phyloP scores from a whole-genome alignment of 179 eudicot species.

The Pouteria campechiana region DNA sequence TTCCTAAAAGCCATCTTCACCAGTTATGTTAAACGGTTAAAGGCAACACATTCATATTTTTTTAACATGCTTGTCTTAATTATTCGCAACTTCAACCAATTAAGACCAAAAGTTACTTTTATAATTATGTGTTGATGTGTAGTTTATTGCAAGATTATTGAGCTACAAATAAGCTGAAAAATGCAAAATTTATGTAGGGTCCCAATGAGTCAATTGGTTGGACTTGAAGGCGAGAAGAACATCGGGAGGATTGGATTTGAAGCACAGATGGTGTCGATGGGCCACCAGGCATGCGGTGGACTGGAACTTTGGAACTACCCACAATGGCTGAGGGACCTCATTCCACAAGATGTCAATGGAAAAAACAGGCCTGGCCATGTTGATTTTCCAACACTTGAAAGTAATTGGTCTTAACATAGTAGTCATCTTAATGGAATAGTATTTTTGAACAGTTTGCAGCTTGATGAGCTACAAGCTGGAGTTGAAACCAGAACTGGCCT shows the following conservation, averaged over 20 bases:
- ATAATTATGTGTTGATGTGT: no score
- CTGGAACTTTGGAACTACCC: conserved; percentile 28
- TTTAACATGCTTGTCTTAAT: no score
- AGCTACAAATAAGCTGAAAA: no score
- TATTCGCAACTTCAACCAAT: no score
- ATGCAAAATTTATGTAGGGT: no score
- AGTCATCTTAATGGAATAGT: not conserved
- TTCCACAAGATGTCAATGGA: conserved; percentile 25
- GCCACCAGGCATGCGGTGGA: conserved; percentile 29
- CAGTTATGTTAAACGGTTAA: not conserved
- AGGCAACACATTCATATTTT: no score
- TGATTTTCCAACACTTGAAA: conserved; percentile 32
- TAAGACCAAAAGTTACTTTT: no score
- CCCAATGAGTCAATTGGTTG: conserved; percentile 16
- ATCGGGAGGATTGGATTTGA: conserved; percentile 17
- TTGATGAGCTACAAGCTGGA: not conserved
- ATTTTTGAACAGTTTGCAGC: not conserved
- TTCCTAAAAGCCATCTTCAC: no score
- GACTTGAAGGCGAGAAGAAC: conserved; percentile 11
- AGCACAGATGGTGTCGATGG: conserved; percentile 30
- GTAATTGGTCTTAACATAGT: conserved; percentile 8
- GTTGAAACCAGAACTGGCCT: no score
- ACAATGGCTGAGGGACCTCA: conserved; percentile 15
- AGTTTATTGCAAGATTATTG: no score
- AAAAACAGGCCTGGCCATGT: conserved; percentile 14